Conservation (phyloP, 2,329 filamentous ascomycete species). For the Fusarium brachygibbosum region DNA sequence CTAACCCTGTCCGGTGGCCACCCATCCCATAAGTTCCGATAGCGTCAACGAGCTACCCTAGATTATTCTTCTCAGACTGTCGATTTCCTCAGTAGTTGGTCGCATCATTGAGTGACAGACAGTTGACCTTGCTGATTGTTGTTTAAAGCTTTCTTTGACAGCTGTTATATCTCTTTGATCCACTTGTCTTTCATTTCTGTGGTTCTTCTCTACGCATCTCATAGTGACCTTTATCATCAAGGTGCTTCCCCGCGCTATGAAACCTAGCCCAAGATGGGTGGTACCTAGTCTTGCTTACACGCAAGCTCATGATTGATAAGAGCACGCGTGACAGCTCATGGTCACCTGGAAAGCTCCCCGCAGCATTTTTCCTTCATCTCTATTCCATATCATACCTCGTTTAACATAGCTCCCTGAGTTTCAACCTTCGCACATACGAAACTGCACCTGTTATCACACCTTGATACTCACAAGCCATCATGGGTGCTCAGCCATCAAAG, state of each 20-base stretch:
- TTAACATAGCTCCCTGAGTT: neutral
- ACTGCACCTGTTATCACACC: neutral
- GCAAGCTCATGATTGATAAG: conserved; percentile 32
- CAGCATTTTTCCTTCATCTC: neutral
- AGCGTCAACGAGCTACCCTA: neutral
- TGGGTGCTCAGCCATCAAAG: conserved; percentile 63
- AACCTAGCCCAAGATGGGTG: conserved; percentile 9
- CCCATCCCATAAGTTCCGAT: neutral
- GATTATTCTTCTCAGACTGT: neutral
- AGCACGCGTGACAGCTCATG: conserved; percentile 30
- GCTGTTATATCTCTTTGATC: neutral
- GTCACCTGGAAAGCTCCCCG: conserved; percentile 1
- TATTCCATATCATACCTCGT: neutral
- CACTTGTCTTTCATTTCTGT: neutral
- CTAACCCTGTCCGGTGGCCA: neutral
- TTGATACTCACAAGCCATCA: conserved; percentile 39
- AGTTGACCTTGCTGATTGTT: neutral
- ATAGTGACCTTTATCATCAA: conserved; percentile 6
- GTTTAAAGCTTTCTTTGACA: neutral
- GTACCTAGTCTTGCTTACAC: conserved; percentile 1
- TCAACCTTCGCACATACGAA: neutral
- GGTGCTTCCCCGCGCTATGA: conserved; percentile 23
- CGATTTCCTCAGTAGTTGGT: neutral
- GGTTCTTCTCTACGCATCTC: neutral
- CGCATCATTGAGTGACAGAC: too few species aligned